Conservation (phyloP, 139 green algal species). For the Coelastrella sp. region DNA sequence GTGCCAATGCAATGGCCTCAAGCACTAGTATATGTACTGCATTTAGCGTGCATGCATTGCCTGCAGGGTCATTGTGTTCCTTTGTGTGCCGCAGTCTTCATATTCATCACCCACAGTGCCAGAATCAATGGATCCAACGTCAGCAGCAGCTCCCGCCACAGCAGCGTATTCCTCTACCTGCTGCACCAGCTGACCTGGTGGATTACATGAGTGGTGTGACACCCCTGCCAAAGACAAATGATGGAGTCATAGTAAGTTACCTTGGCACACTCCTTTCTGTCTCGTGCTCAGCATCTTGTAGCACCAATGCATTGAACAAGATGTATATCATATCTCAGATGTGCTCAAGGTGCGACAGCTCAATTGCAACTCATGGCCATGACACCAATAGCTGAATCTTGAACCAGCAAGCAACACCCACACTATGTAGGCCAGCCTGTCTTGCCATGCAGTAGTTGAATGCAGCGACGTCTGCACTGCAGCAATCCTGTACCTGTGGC, state of each 20-base stretch:
- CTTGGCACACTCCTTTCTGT: neutral
- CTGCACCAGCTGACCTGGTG: neutral
- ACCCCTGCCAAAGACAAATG: neutral
- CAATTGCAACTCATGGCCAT: too few relatives aligned
- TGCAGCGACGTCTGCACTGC: too few relatives aligned
- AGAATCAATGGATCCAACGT: neutral
- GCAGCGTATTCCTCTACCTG: neutral
- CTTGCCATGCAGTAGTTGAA: too few relatives aligned
- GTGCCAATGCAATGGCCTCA: neutral
- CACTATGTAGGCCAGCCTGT: too few relatives aligned
- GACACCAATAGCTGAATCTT: too few relatives aligned
- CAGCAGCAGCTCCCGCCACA: neutral
- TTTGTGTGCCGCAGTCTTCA: neutral
- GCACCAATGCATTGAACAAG: neutral
- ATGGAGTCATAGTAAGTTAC: neutral
- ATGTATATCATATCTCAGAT: neutral
- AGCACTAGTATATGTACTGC: neutral
- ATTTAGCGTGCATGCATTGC: too few relatives aligned
- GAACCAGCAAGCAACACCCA: too few relatives aligned
- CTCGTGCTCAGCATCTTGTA: neutral
- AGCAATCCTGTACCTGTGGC: too few relatives aligned
- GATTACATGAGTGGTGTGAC: neutral
- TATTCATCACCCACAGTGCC: conserved; percentile 17
- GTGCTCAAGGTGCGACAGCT: too few relatives aligned
- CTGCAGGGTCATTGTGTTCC: neutral